A percentile compares a stretch with the other conserved stretches of the same genome.
Evolutionary conservation across 768 basidiomycete genomes (phyloP).

Genomic region (Lyophyllum atratum): DNA sequence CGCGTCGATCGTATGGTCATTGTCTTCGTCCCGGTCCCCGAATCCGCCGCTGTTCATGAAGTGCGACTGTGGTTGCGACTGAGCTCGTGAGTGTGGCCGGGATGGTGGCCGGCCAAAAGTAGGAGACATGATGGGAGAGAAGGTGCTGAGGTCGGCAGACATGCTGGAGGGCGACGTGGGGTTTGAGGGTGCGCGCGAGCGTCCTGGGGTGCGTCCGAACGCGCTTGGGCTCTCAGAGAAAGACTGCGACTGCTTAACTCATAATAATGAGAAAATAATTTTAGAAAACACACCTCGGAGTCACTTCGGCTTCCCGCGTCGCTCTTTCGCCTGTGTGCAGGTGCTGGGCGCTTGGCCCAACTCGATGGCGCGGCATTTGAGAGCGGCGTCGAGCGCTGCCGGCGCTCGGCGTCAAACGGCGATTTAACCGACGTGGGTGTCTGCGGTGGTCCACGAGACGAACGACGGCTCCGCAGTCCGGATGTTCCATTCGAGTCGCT

Average conservation of each 20-base stretch:
- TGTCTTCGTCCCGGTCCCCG: conserved; percentile 43
- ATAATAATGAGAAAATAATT: conserved; percentile 7
- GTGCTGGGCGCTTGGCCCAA: conserved; percentile 68
- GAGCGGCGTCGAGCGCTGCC: conserved; percentile 74
- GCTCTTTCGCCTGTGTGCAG: conserved; percentile 70
- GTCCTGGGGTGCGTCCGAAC: conserved; percentile 47
- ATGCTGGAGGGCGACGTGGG: conserved; percentile 55
- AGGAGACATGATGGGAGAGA: conserved; percentile 41
- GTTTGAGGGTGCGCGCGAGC: conserved; percentile 71
- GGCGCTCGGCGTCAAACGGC: conserved; percentile 66
- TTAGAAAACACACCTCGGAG: conserved; percentile 58
- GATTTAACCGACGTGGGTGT: conserved; percentile 62
- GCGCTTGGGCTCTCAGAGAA: conserved; percentile 41
- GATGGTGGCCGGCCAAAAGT: conserved; percentile 40
- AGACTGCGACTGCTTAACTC: conserved; percentile 26
- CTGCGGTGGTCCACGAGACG: conserved; percentile 50
- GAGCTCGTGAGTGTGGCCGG: conserved; percentile 68
- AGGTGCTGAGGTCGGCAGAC: conserved; percentile 26
- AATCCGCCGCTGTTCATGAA: conserved; percentile 19
- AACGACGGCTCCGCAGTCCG: conserved; percentile 46
- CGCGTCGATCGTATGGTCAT: conserved; percentile 33
- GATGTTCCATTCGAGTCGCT: conserved; percentile 47
- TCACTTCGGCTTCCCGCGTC: conserved; percentile 78
- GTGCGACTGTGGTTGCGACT: conserved; percentile 46
- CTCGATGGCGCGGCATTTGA: conserved; percentile 65